Percentiles rank a stretch among this genome's conserved stretches.
Evolutionary conservation across 108 stramenopile species (phyloP).

Genomic region (Pseudonitzschia pungens): DNA sequence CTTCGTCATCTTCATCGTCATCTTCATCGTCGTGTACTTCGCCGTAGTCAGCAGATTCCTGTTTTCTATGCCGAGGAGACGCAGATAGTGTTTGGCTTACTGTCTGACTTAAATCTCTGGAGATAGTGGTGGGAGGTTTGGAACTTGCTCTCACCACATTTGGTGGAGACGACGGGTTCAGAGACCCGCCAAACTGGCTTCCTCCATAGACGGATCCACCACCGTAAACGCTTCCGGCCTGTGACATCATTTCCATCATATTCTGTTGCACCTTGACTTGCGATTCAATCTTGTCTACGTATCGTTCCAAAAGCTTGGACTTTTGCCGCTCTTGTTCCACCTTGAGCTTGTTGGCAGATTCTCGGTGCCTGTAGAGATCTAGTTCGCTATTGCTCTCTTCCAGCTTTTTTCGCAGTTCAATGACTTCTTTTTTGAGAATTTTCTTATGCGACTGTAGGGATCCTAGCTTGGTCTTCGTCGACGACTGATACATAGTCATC

Average conservation of each 20-base stretch:
- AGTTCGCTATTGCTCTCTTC: constrained; percentile 66
- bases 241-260: constrained; percentile 90
- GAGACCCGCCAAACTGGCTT: constrained; percentile 11
- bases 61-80: constrained; percentile 12
- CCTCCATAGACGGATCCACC: constrained; percentile 29
- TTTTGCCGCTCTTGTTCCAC: constrained; percentile 68
- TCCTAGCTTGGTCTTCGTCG: constrained; percentile 63
- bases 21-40: constrained; percentile 33
- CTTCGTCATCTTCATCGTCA: constrained; percentile 18
- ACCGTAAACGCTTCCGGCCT: constrained; percentile 48
- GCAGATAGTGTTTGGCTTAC: constrained; percentile 14
- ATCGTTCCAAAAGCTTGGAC: constrained; percentile 65
- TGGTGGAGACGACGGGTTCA: constrained; percentile 7
- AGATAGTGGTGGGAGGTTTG: neutral
- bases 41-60: constrained; percentile 5
- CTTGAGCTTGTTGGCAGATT: constrained; percentile 47
- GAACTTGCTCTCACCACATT: neutral
- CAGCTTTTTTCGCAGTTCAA: constrained; percentile 74
- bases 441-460: constrained; percentile 81
- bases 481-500: constrained; percentile 76
- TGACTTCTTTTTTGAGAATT: constrained; percentile 86
- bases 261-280: constrained; percentile 88
- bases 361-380: constrained; percentile 52
- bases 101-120: neutral
- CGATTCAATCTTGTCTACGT: constrained; percentile 80